These are phyloP conservation scores for Waitea zeae DNA, from an alignment of 1,284 basidiomycete species.

Conservation along the genomic window DNA sequence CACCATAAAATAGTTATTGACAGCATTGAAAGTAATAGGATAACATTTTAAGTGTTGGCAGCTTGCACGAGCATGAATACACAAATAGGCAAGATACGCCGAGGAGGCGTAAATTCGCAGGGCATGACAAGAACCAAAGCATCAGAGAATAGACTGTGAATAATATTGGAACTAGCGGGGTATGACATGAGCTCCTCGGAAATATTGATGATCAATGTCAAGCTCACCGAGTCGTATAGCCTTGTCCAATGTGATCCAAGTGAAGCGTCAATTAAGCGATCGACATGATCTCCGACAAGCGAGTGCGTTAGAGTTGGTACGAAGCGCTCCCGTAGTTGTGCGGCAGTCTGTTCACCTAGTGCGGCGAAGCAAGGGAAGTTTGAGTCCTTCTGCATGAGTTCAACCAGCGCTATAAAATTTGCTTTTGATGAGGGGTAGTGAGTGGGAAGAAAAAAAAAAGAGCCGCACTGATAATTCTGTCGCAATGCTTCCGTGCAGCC, in stretches of 20 bases:
- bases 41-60: no score
- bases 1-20: no score
- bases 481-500: conserved; percentile 89
- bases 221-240: conserved; percentile 74
- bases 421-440: conserved; percentile 1
- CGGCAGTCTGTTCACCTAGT: conserved; percentile 82
- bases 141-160: conserved; percentile 62
- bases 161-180: conserved; percentile 70
- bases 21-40: no score
- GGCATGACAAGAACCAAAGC: neutral
- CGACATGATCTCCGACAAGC: conserved; percentile 79
- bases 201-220: conserved; percentile 1
- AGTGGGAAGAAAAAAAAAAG: neutral
- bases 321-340: conserved; percentile 82
- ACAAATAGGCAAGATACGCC: no score
- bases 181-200: conserved; percentile 3
- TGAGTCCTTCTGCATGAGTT: conserved; percentile 96
- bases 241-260: conserved; percentile 87
- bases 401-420: conserved; percentile 56
- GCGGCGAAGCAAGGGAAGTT: conserved; percentile 85
- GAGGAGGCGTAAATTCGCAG: no score
- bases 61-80: no score
- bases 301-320: conserved; percentile 80
- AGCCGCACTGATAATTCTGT: conserved; percentile 87
- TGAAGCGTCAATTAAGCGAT: conserved; percentile 74